phyloP scores from a whole-genome alignment of 495 filamentous ascomycete species.

The Penicillium verhagenii region DNA sequence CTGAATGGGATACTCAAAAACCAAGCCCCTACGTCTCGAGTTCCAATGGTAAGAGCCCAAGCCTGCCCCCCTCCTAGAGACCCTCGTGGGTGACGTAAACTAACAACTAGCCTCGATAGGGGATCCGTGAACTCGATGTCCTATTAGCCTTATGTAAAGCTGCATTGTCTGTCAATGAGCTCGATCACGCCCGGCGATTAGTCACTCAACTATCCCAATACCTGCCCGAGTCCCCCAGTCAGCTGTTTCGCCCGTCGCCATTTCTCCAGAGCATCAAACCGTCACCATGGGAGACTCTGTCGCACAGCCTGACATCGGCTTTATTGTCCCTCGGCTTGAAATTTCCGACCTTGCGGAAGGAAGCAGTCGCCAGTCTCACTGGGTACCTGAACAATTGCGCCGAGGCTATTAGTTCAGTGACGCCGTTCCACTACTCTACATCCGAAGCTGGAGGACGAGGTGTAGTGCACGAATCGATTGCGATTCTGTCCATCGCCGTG shows the following conservation, averaged over 20 bases:
- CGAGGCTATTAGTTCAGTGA: constrained; percentile 45
- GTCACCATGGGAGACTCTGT: constrained; percentile 86
- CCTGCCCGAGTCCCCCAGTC: constrained; percentile 75
- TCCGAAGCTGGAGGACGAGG: constrained; percentile 49
- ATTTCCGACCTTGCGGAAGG: constrained; percentile 62
- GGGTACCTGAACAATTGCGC: constrained; percentile 67
- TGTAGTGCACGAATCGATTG: constrained; percentile 60
- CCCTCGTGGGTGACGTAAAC: constrained; percentile 7
- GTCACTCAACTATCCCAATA: constrained; percentile 74
- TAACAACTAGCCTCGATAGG: constrained; percentile 46
- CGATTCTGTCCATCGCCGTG: constrained; percentile 68
- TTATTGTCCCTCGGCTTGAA: constrained; percentile 74
- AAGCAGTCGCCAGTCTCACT: constrained; percentile 58
- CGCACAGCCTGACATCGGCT: constrained; percentile 72
- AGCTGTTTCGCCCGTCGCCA: constrained; percentile 74
- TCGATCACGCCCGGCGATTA: constrained; percentile 71
- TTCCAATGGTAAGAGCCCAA: constrained; percentile 49
- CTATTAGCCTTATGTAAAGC: constrained; percentile 87
- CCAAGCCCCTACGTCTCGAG: constrained; percentile 42
- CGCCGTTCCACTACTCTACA: constrained; percentile 32
- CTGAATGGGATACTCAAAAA: constrained; percentile 38
- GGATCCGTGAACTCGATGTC: constrained; percentile 81
- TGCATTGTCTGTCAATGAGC: constrained; percentile 63
- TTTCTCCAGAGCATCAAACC: constrained; percentile 78
- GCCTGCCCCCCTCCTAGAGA: not conserved